Percentiles rank a stretch among this genome's conserved stretches.
Conservation (phyloP, 129 eudicot genomes). For the Erigeron canadensis region DNA sequence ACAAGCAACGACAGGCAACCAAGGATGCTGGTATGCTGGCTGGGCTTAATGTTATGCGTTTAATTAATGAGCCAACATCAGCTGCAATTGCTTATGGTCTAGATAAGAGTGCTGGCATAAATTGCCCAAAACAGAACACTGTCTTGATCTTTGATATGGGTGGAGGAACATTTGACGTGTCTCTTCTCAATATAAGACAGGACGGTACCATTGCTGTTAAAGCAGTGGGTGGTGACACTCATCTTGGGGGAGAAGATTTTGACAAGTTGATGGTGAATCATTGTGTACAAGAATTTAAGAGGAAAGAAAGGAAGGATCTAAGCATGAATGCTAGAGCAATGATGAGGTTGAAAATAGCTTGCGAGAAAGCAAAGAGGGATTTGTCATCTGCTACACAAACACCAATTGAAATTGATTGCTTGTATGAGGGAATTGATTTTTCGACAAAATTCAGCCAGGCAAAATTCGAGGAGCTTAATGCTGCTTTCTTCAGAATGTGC, state of each 20-base stretch:
- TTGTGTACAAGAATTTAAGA: conserved; percentile 1
- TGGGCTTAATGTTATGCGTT: conserved; percentile 14
- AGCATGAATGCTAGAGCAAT: conserved; percentile 11
- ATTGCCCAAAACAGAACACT: conserved; percentile 3
- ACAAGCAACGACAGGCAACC: conserved; percentile 22
- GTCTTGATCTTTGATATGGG: conserved; percentile 1
- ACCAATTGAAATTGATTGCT: conserved; percentile 16
- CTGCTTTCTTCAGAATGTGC: conserved; percentile 4
- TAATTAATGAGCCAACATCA: not conserved
- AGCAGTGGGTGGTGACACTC: conserved; percentile 21
- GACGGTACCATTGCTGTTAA: not conserved
- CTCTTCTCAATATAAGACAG: conserved; percentile 18
- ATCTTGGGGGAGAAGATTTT: conserved; percentile 17
- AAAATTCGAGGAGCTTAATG: conserved; percentile 16
- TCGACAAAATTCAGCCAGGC: conserved; percentile 2
- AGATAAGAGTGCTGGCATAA: conserved; percentile 3
- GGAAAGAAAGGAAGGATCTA: not conserved
- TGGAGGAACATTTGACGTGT: conserved; percentile 28
- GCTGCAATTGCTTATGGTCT: conserved; percentile 3
- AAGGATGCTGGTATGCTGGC: conserved; percentile 16
- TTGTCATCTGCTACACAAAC: conserved; percentile 7
- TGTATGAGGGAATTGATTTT: conserved; percentile 22
- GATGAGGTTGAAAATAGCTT: conserved; percentile 8
- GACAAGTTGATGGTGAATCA: conserved; percentile 9
- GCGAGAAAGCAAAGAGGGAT: conserved; percentile 26